Evolutionary conservation across 2,329 filamentous ascomycete species (phyloP).

Genomic region (Elsinoe fawcettii): DNA sequence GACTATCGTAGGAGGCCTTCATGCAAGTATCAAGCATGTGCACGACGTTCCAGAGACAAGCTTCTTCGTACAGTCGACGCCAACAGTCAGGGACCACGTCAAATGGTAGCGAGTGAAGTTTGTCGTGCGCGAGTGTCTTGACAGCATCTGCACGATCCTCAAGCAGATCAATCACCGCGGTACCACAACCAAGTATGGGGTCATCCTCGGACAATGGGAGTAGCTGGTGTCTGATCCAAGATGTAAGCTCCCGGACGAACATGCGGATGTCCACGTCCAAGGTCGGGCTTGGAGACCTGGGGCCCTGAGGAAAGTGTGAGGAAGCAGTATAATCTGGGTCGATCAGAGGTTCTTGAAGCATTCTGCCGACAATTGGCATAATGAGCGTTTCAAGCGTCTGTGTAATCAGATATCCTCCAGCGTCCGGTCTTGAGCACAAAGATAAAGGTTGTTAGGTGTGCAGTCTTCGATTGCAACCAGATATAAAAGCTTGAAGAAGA

Average conservation of each 20-base stretch:
- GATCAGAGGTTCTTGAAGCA: not conserved
- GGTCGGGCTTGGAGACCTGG: no score
- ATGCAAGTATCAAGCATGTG: not conserved
- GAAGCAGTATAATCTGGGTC: no score
- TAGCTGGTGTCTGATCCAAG: not conserved
- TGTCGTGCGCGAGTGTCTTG: slow-evolving; percentile 52
- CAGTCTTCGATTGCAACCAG: slow-evolving; percentile 12
- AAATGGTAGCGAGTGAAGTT: slow-evolving; percentile 63
- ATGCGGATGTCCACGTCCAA: not conserved
- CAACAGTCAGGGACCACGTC: slow-evolving; percentile 59
- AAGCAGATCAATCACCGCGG: slow-evolving; percentile 33
- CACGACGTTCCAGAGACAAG: slow-evolving; percentile 55
- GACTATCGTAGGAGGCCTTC: not conserved
- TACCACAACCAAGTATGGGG: slow-evolving; percentile 35
- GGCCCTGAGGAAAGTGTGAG: no score
- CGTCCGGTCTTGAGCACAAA: not conserved
- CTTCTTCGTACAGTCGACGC: slow-evolving; percentile 64
- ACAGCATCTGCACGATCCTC: slow-evolving; percentile 42
- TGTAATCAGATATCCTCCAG: not conserved
- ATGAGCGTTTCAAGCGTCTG: not conserved
- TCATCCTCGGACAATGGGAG: slow-evolving; percentile 17
- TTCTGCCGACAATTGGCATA: not conserved
- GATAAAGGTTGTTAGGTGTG: not conserved
- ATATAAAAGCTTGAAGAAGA: slow-evolving; percentile 3
- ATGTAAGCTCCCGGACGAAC: not conserved